phyloP scores from a whole-genome alignment of 208 protist genomes.

The Leishmania arabica region DNA sequence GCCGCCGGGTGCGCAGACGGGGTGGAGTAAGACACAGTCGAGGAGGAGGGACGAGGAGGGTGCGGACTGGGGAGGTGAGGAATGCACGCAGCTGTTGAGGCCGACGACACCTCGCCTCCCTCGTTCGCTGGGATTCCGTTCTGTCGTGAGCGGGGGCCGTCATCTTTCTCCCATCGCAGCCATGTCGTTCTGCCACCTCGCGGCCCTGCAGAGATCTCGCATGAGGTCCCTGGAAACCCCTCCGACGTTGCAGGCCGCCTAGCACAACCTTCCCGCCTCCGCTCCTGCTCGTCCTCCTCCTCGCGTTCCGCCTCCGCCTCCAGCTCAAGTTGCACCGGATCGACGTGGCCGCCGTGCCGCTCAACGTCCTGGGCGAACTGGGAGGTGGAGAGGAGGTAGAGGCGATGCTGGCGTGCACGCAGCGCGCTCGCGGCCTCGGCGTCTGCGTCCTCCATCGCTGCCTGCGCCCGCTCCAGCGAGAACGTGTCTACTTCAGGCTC shows the following conservation, averaged over 20 bases:
- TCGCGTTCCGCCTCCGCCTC: conserved; percentile 12
- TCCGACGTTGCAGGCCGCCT: neutral
- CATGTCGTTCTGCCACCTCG: neutral
- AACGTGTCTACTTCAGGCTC: conserved; percentile 41
- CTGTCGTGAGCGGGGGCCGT: neutral
- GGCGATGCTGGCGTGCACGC: conserved; percentile 22
- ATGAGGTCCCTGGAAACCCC: neutral
- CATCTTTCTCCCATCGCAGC: neutral
- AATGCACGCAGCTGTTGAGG: neutral
- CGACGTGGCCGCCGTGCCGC: conserved; percentile 31
- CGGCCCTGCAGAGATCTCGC: neutral
- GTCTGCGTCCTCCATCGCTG: conserved; percentile 38
- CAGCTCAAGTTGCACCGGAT: conserved; percentile 13
- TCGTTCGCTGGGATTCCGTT: neutral
- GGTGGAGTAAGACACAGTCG: neutral
- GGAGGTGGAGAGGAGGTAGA: conserved; percentile 31
- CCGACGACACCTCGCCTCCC: neutral
- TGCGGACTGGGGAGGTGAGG: neutral
- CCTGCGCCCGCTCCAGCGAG: conserved; percentile 28
- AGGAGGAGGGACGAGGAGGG: neutral
- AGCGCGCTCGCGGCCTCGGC: conserved; percentile 23
- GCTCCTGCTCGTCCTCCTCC: neutral
- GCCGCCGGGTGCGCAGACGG: neutral
- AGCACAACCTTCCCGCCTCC: neutral
- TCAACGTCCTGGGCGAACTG: conserved; percentile 37